Percentiles rank a stretch among this genome's conserved stretches.
These are phyloP conservation scores for Pseudognaphalium luteoalbum DNA, from an alignment of 129 eudicot genomes.

Conservation along the genomic window DNA sequence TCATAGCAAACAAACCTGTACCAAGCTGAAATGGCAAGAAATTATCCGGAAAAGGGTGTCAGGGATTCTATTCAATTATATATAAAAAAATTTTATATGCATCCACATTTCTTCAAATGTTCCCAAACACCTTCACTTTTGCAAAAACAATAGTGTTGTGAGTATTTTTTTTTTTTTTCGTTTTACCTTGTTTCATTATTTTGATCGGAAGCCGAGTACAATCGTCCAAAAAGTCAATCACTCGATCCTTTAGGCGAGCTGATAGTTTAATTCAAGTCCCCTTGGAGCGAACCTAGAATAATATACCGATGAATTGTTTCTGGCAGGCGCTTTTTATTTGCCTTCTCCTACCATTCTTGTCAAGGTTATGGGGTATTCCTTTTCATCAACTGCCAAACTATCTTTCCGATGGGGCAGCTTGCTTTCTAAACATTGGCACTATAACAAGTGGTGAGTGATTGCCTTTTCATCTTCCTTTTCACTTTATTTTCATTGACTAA, in stretches of 20 bases:
- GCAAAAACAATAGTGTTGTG: constrained; percentile 1
- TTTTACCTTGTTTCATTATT: background rate
- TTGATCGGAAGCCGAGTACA: background rate
- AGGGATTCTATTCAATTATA: background rate
- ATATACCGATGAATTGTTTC: background rate
- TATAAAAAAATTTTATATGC: background rate
- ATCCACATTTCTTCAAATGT: background rate
- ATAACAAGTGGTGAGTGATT: constrained; percentile 53
- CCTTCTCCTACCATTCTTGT: constrained; percentile 91
- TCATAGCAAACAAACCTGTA: background rate
- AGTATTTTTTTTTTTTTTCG: background rate
- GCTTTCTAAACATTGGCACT: constrained; percentile 78
- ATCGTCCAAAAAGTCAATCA: background rate
- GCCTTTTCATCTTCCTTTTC: constrained; percentile 1
- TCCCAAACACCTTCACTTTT: background rate
- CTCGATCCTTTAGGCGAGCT: background rate
- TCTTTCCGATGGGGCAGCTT: constrained; percentile 95
- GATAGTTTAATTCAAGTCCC: constrained; percentile 1
- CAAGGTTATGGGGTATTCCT: constrained; percentile 95
- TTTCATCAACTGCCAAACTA: constrained; percentile 81
- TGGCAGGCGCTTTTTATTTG: constrained; percentile 88
- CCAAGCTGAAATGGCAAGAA: background rate
- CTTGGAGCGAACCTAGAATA: background rate
- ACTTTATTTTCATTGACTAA: background rate
- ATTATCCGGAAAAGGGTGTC: background rate